Evolutionary conservation across 805 yeast species (phyloP).

Genomic region (Saturnispora besseyi): DNA sequence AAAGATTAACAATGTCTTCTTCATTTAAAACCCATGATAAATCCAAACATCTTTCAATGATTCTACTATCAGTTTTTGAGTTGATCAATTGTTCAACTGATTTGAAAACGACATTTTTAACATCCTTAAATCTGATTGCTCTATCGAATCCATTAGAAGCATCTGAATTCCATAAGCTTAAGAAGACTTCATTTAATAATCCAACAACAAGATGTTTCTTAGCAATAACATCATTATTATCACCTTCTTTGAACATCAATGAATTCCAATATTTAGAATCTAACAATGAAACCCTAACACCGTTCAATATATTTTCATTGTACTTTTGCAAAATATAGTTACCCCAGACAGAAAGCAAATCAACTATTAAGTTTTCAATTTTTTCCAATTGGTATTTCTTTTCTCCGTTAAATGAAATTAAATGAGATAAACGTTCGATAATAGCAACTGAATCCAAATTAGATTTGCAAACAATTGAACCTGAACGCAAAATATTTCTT

Average conservation of each 20-base stretch:
- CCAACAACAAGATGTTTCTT: conserved; percentile 17
- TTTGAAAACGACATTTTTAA: neutral
- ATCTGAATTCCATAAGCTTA: conserved; percentile 10
- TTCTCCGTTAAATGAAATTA: conserved; percentile 21
- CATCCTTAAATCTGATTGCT: neutral
- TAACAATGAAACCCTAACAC: conserved; percentile 11
- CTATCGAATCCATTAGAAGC: neutral
- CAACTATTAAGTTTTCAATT: conserved; percentile 26
- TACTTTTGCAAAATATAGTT: conserved; percentile 27
- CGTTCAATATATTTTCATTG: neutral
- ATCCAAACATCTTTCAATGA: conserved; percentile 8
- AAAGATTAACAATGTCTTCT: conserved; percentile 3
- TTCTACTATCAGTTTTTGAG: neutral
- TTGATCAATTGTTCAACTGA: neutral
- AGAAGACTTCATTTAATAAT: conserved; percentile 24
- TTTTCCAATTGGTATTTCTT: conserved; percentile 14
- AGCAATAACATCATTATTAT: neutral
- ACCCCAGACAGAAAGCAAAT: conserved; percentile 37
- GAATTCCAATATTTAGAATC: conserved; percentile 21
- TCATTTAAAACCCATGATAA: conserved; percentile 19
- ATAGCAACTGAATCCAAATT: conserved; percentile 42
- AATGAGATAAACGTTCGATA: conserved; percentile 30
- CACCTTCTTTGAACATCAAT: conserved; percentile 10
- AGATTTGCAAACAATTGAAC: conserved; percentile 33
- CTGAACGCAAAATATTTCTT: conserved; percentile 12